Base-by-base conservation (phyloP, 139 green algal genomes). In the Chlorella vulgaris region DNA sequence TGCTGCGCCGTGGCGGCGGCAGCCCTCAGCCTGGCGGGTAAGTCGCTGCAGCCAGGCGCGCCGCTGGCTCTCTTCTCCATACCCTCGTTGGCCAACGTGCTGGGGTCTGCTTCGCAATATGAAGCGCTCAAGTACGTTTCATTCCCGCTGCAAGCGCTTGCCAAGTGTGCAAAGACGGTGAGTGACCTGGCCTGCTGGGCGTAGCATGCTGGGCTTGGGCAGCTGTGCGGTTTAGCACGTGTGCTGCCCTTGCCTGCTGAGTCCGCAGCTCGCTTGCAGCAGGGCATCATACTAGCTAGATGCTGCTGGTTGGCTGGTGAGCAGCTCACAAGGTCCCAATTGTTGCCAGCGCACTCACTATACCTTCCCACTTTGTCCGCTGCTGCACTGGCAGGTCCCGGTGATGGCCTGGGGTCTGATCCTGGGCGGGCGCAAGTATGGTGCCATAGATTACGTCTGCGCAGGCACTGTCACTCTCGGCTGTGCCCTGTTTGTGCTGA, bases 81-180 rank as follows among this genome's bases (percentile, higher is more conserved):
- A 7, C 90, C 96, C 1, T 93, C 88, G 6, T 29, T 97, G 26
- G 97, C 93, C 61, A 99, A 99, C 70, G 95, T 99, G 21, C 82
- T 97, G 31, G 95, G 94, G 26, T 98, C 95, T 3, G 93, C 86
- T 53, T 98, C 95, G 88, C 96, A 99, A 87, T 99, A 99, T 61
- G 96, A 99, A 79, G 97, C 97, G 15, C 89, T 99, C 15, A 98
- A 98, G 83, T 97, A 98, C 86, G 91, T 99, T 3, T 94, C 89
- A 42, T 99, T 99, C 83, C 94, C 96, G 0, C 80, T 98, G 15
- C 97, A 99, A 74, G 96, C 94, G 2, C 84, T 97, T 22, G 92
- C 92, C 38, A 99, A 99, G 85, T 98, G 92, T 58, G 96, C 94
- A 38, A 99, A 99, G 86, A 96, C 96, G 90, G 93, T 98, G 39